Base-by-base conservation (phyloP, 2,329 filamentous ascomycete genomes). In the Kalmusia sp. region DNA sequence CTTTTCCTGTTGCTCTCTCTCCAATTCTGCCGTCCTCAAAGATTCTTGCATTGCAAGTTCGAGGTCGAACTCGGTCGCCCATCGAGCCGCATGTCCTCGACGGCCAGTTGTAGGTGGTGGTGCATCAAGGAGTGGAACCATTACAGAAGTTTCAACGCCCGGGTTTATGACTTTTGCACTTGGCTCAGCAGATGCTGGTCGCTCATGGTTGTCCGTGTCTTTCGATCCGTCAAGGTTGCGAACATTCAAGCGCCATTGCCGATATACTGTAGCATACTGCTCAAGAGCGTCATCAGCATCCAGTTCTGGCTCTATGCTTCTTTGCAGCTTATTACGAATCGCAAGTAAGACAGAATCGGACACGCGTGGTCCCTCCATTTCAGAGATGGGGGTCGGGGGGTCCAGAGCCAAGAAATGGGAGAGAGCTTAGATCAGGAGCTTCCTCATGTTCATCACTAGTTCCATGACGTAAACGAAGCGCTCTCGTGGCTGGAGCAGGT, bases 41-140 rank as follows among this genome's bases (percentile, higher is more conserved):
- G 89, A 92, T 62, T 90, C 87, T 67, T 90, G 85, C 41, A 93
- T 75, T 6, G 89, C 87, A 31, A 85, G 82, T 68, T 92, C 87
- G 6, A 92, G 73, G 55, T 93, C 89, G 46, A 89, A 84, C 65
- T 93, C 89, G 14, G 87, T 89, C 12, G 70, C 70, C 65, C 67
- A 74, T 46, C 68, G 65, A 48, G 65, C 67, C 7, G 66, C 59
- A 35, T 72, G 69, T 35, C 61, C 61, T 30, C 71, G 64, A 21
- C 71, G 68, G 6, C 69, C 68, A 22, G 66, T 69, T 12, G 66
- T 58, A 19, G 64, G 56, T 7, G 63, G 48, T n/a, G 63, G 58
- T 6, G 54, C 57, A 35, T 73, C 70, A 28, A 72, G 44, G 22
- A 72, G 51, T 6, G 68, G 61, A 19, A 59, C 63, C 54, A 65